A percentile compares a stretch with the other conserved stretches of the same genome.
These are phyloP conservation scores for Isabelozyma rhagii DNA, from an alignment of 805 yeast species.

Conservation along the genomic window DNA sequence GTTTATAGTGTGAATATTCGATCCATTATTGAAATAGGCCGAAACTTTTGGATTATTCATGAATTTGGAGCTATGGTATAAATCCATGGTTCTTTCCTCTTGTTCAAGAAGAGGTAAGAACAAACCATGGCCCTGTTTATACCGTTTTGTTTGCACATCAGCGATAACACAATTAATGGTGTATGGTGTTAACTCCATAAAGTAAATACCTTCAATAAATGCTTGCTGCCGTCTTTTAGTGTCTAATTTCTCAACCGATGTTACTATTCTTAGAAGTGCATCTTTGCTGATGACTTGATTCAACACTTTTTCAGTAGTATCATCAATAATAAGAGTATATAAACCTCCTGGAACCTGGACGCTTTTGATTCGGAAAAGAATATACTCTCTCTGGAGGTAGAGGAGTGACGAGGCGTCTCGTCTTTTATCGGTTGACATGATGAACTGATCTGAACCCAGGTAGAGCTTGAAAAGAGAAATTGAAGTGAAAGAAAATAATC, in stretches of 20 bases:
- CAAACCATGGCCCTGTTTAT: slow-evolving; percentile 68
- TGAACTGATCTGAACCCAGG: no score
- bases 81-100: slow-evolving; percentile 19
- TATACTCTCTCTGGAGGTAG: slow-evolving; percentile 26
- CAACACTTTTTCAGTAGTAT: slow-evolving; percentile 46
- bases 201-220: slow-evolving; percentile 75
- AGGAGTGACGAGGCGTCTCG: slow-evolving; percentile 26
- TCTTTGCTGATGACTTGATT: slow-evolving; percentile 46
- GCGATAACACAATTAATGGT: slow-evolving; percentile 73
- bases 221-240: slow-evolving; percentile 56
- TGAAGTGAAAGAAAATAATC: no score
- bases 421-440: background rate
- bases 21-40: slow-evolving; percentile 29
- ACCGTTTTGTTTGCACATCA: slow-evolving; percentile 71
- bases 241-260: slow-evolving; percentile 66
- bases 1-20: slow-evolving; percentile 22
- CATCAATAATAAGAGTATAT: slow-evolving; percentile 53
- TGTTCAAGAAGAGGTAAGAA: slow-evolving; percentile 53
- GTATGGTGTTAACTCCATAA: slow-evolving; percentile 66
- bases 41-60: slow-evolving; percentile 26
- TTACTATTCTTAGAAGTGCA: slow-evolving; percentile 50
- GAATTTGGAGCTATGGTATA: slow-evolving; percentile 20
- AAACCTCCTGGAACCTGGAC: slow-evolving; percentile 28
- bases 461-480: no score
- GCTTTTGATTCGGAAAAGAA: slow-evolving; percentile 26